Conservation (phyloP, 139 green algal species). For the Chara braunii region DNA sequence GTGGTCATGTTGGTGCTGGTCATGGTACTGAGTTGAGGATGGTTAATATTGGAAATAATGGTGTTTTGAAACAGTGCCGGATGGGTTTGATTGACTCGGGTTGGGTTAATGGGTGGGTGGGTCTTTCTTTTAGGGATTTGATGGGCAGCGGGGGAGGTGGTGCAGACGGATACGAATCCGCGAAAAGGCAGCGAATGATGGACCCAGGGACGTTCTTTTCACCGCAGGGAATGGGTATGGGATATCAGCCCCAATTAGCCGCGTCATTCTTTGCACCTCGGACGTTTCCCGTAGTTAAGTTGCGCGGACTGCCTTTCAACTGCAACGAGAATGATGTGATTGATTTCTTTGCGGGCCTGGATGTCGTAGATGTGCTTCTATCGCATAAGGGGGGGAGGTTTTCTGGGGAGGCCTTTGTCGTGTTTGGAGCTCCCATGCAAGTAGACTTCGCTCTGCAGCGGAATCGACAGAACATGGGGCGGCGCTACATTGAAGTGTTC, state of each 20-base stretch:
- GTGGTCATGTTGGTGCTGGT: too few relatives aligned
- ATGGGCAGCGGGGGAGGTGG: slow-evolving; percentile 14
- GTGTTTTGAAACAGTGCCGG: too few relatives aligned
- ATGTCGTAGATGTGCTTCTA: slow-evolving; percentile 41
- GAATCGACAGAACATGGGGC: slow-evolving; percentile 62
- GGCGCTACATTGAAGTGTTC: slow-evolving; percentile 73
- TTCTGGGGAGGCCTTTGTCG: slow-evolving; percentile 38
- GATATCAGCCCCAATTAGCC: too few relatives aligned
- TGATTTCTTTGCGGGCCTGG: slow-evolving; percentile 38
- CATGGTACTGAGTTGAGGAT: too few relatives aligned
- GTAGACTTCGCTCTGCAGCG: slow-evolving; percentile 32
- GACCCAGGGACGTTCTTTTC: too few relatives aligned
- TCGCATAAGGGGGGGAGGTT: slow-evolving; percentile 22
- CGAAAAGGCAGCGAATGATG: not conserved
- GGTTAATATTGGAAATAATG: too few relatives aligned
- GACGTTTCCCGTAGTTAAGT: slow-evolving; percentile 38
- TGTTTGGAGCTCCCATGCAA: slow-evolving; percentile 26
- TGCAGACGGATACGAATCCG: not conserved
- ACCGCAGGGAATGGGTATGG: too few relatives aligned
- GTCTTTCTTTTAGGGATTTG: too few relatives aligned
- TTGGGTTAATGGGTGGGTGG: too few relatives aligned
- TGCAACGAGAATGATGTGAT: slow-evolving; percentile 34
- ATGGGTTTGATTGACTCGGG: too few relatives aligned
- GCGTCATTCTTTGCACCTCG: too few relatives aligned
- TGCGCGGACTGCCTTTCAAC: slow-evolving; percentile 37